Evolutionary conservation across 2,329 filamentous ascomycete genomes (phyloP), one percentile per base, ranked within the genome.

Genomic region (Fusarium sulawesiense): DNA sequence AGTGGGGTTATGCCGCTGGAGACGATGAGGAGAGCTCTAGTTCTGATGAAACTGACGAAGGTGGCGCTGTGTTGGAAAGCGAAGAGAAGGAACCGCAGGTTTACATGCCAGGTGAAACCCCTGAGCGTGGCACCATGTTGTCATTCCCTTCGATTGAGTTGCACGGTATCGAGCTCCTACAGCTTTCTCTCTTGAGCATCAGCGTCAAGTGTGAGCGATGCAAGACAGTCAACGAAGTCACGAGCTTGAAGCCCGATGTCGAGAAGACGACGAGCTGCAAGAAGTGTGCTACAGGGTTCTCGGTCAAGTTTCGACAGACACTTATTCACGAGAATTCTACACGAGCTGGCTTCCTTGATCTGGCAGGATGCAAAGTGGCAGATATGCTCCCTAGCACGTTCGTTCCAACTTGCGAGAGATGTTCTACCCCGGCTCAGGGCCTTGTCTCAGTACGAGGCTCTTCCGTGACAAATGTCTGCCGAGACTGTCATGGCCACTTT

Each of bases 301-400:
- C 81, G 3, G 82, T 85, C 47, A 83, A 76, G 56, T 94, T 90
- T 77, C 86, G 91, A 37, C 86, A 86, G 72, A 90, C 93, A 76
- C 80, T 93, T 60, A 87, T 96, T 66, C 93, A 96, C 79, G 83
- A 87, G 55, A 87, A 90, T 80, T 93, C 92, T 6, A 85, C 87
- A n/a, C 85, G 92, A 61, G 92, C 92, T 14, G 93, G 93, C 7
- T 94, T 94, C 77, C 80, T 97, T 61, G 92, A 96, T 77, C 80
- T 93, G 12, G 87, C 91, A 27, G 92, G 92, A 18, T 94, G 92
- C 79, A 90, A 88, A 8, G 86, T 93, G 11, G 85, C 89, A 47
- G 93, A 96, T 76, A 87, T 96, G 84, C 86, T 96, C 13, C 91
- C 92, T 56, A 94, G 92, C 79, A 90, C 89, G 42, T 95, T 97